Evolutionary conservation across 768 basidiomycete species (phyloP).

Genomic region (Auriculariales sp.): DNA sequence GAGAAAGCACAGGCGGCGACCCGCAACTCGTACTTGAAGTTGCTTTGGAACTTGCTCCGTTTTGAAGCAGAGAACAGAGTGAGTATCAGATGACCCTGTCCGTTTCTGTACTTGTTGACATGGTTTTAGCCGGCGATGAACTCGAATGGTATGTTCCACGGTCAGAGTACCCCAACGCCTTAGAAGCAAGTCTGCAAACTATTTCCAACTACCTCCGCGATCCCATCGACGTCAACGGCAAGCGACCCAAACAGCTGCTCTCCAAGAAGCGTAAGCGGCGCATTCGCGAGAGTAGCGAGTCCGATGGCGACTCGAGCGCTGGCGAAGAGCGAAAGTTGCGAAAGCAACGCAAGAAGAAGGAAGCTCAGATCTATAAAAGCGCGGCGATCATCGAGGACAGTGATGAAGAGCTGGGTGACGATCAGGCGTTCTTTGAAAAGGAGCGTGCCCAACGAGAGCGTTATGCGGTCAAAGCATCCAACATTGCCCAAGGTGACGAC

Average conservation of each 20-base stretch:
- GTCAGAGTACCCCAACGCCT: conserved; percentile 45
- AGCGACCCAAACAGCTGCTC: conserved; percentile 58
- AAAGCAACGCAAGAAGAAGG: conserved; percentile 38
- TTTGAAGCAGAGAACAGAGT: conserved; percentile 57
- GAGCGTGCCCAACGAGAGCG: conserved; percentile 51
- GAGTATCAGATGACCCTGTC: conserved; percentile 1
- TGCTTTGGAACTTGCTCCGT: conserved; percentile 67
- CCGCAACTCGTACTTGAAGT: conserved; percentile 64
- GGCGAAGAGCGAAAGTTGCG: conserved; percentile 18
- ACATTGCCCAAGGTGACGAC: conserved; percentile 31
- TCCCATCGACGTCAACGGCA: conserved; percentile 71
- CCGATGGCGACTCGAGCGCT: conserved; percentile 27
- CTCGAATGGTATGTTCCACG: conserved; percentile 79
- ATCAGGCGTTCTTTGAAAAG: conserved; percentile 67
- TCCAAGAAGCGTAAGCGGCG: conserved; percentile 41
- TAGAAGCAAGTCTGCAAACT: conserved; percentile 55
- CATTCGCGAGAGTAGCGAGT: conserved; percentile 26
- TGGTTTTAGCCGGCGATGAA: conserved; percentile 42
- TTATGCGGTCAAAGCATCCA: conserved; percentile 24
- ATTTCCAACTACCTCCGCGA: conserved; percentile 72
- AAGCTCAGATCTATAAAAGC: conserved; percentile 67
- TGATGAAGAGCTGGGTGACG: conserved; percentile 68
- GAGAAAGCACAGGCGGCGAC: conserved; percentile 65
- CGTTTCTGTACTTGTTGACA: background rate
- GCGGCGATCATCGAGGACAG: conserved; percentile 89